Percentiles rank a stretch among this genome's conserved stretches.
Conservation (phyloP, 306 rosid genomes). For the Quercus glauca region DNA sequence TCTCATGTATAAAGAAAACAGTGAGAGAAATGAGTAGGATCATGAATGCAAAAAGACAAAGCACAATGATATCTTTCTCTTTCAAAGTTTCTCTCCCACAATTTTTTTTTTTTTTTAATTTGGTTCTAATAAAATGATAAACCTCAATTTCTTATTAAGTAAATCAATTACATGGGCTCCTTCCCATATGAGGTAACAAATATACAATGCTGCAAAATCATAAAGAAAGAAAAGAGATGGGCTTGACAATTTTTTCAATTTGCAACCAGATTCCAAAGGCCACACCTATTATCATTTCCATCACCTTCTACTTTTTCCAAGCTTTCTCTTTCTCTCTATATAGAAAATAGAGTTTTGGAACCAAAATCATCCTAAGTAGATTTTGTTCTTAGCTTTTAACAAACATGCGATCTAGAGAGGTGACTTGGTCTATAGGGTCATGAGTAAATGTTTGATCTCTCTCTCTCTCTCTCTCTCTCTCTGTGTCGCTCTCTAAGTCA, state of each 20-base stretch:
- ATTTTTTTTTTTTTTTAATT: not conserved
- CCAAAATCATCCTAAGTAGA: conserved; percentile 60
- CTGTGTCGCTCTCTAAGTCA: conserved; percentile 34
- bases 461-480: conserved; percentile 27
- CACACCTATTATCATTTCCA: conserved; percentile 25
- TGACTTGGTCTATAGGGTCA: conserved; percentile 62
- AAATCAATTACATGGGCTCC: conserved; percentile 1
- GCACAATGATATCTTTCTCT: conserved; percentile 33
- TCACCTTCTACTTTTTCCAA: conserved; percentile 17
- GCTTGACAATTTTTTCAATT: conserved; percentile 19
- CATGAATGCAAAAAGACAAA: conserved; percentile 42
- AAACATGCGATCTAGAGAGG: conserved; percentile 58
- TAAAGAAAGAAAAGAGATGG: not conserved
- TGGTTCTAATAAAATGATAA: not conserved
- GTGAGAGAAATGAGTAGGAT: conserved; percentile 24
- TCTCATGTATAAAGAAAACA: conserved; percentile 17
- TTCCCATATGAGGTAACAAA: conserved; percentile 16
- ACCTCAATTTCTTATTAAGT: not conserved
- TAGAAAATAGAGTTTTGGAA: conserved; percentile 37
- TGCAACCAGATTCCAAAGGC: conserved; percentile 33
- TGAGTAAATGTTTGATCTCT: conserved; percentile 53
- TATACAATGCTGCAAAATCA: not conserved
- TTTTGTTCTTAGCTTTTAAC: conserved; percentile 59
- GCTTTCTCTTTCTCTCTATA: conserved; percentile 25
- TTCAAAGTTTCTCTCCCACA: not conserved